A percentile compares a stretch with the other conserved stretches of the same genome.
phyloP scores from a whole-genome alignment of 2,329 filamentous ascomycete genomes.

The Emergomyces africanus region DNA sequence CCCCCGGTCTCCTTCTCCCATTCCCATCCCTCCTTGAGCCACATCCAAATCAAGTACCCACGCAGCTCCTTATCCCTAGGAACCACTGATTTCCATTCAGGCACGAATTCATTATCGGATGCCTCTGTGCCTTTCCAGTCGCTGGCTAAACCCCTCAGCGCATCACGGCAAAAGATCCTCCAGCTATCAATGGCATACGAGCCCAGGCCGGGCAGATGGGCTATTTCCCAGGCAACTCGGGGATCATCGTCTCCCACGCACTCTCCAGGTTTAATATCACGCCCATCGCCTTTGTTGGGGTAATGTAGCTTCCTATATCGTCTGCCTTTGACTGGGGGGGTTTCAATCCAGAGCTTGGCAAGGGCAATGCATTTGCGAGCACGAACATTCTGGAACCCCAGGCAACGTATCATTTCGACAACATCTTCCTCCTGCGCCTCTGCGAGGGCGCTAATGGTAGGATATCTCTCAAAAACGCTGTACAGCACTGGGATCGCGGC shows the following conservation, averaged over 20 bases:
- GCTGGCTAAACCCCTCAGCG: conserved; percentile 50
- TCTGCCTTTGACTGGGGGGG: conserved; percentile 47
- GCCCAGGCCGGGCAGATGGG: conserved; percentile 64
- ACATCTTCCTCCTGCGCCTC: conserved; percentile 45
- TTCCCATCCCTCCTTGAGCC: conserved; percentile 72
- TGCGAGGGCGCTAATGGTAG: conserved; percentile 51
- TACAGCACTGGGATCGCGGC: conserved; percentile 66
- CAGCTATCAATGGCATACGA: conserved; percentile 79
- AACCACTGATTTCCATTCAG: conserved; percentile 81
- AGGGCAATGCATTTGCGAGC: conserved; percentile 56
- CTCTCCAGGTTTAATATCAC: conserved; percentile 36
- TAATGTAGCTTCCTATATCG: conserved; percentile 47
- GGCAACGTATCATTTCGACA: conserved; percentile 49
- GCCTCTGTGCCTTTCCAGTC: conserved; percentile 52
- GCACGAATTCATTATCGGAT: conserved; percentile 48
- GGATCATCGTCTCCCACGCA: conserved; percentile 37
- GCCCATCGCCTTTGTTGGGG: conserved; percentile 37
- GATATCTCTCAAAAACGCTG: conserved; percentile 53
- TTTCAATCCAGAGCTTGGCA: conserved; percentile 53
- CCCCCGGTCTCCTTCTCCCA: conserved; percentile 64
- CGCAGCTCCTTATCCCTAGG: conserved; percentile 81
- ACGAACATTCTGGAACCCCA: conserved; percentile 59
- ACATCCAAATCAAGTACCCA: conserved; percentile 80
- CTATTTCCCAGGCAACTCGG: conserved; percentile 63
- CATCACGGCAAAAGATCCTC: conserved; percentile 85